Base-by-base conservation (phyloP, 2,329 filamentous ascomycete species). In the Aaosphaeria arxii region DNA sequence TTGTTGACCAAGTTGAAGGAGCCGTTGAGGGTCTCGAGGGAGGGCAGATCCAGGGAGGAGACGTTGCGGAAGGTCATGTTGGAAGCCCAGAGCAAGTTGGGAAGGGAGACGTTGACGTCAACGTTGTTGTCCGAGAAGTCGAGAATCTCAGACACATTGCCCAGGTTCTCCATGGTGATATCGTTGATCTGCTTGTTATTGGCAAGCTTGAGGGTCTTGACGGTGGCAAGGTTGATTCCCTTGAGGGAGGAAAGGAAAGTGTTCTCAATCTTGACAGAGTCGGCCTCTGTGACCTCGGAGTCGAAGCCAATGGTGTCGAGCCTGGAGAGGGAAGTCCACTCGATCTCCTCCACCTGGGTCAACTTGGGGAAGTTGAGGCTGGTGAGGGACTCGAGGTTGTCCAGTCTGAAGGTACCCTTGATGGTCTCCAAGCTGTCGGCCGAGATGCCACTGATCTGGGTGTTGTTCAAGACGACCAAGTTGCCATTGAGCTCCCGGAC, bases 1-100 rank as follows among this genome's bases (percentile, higher is more conserved):
- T 91, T 92, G 66, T 83, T 85, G 76, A 89, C 89, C 71, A 97
- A 88, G 66, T 87, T 87, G 64, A 96, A 80, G 49, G 90, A 90
- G 64, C 86, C 85, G 71, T 87, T 89, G 62, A 96, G 83, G 44
- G 75, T 75, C 58, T 80, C 71, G 47, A 99, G 83, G 24, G 85
- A 84, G 39, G 92, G 90, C 38, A 91, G 78, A 41, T 76, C 77
- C 71, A 97, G 81, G 55, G 76, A 79, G 64, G 86, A 87, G 71
- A 89, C 85, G 76, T 94, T 92, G 70, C 85, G 80, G 76, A 94
- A 85, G 52, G 87, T 89, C 77, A 92, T 81, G 79, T 92, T 89
- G 73, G 82, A 82, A 59, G 89, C 88, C 75, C 80, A 84, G 67
- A 83, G 75, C 30, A 99, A 83, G 75, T 91, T 86, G 64, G 88